Evolutionary conservation across 768 basidiomycete genomes (phyloP), one percentile per base, ranked within the genome.

Genomic region (Podaxis sp.): DNA sequence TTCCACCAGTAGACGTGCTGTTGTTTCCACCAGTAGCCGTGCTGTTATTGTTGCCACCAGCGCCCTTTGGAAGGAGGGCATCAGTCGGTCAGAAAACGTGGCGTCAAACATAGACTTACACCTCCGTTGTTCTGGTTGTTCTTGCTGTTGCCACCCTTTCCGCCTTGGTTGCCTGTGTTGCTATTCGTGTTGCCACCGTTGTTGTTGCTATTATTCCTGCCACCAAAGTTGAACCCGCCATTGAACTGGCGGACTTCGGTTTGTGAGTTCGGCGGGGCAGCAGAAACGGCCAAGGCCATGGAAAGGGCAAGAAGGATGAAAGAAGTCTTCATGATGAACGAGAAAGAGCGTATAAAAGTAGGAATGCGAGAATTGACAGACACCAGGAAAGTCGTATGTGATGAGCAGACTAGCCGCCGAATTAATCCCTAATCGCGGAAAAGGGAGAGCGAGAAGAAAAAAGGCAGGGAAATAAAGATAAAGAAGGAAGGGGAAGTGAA

Each of bases 361-460:
- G 68, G 64, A 64, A 64, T 61, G 62, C 57, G 50, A 52, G 53
- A 63, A 64, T 61, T 61, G 69, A 63, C 62, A 71, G 61, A 59
- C 64, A 50, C 46, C 57, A 50, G 47, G 35, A 58, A 27, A 48
- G 28, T 52, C 59, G 59, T 46, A 38, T 54, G 52, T 37, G 25
- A 61, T 59, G 64, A 59, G 65, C 62, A 67, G 66, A 68, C 69
- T 71, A 71, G 69, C 70, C 65, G 65, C 65, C 64, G 64, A 62
- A 64, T 71, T 67, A 68, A 72, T 71, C 66, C 67, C 71, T 66
- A 67, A 71, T 68, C 69, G 68, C 64, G 48, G 66, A 68, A 66
- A 35, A 59, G 61, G 61, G 53, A 62, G 62, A 62, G 61, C 50
- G 47, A 55, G 59, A 55, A 64, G 63, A 58, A 63, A 59, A 64